Conservation (phyloP, 495 filamentous ascomycete genomes). For the Annulohypoxylon nitens region DNA sequence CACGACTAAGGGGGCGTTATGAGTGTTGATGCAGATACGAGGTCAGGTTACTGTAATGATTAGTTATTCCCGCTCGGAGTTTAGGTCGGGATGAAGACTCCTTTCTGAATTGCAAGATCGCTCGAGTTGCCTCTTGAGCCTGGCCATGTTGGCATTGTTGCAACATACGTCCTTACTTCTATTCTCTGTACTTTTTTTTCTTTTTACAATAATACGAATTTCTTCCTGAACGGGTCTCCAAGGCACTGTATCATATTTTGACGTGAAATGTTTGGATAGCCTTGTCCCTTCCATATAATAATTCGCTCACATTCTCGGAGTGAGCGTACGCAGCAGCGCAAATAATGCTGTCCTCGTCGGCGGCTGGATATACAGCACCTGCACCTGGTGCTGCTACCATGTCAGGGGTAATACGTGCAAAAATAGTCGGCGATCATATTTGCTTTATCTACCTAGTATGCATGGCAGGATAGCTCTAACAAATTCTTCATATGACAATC, state of each 20-base stretch:
- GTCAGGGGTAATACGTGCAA: too few relatives aligned
- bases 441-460: too few relatives aligned
- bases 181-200: background rate
- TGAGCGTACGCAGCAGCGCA: conserved; percentile 64
- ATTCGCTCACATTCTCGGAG: conserved; percentile 64
- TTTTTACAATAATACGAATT: conserved; percentile 1
- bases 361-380: conserved; percentile 61
- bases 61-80: conserved; percentile 37
- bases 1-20: conserved; percentile 33
- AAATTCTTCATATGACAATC: too few relatives aligned
- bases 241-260: background rate
- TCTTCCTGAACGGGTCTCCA: background rate
- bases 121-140: conserved; percentile 9
- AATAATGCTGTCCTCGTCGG: conserved; percentile 70
- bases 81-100: conserved; percentile 20
- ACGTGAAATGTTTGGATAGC: background rate
- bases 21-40: conserved; percentile 31
- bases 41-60: conserved; percentile 36
- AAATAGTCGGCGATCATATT: too few relatives aligned
- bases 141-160: background rate
- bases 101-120: conserved; percentile 28
- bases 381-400: conserved; percentile 57
- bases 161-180: conserved; percentile 7
- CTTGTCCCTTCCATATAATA: conserved; percentile 54
- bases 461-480: too few relatives aligned